Conservation (phyloP, 306 rosid genomes). For the Echinosophora koreensis region DNA sequence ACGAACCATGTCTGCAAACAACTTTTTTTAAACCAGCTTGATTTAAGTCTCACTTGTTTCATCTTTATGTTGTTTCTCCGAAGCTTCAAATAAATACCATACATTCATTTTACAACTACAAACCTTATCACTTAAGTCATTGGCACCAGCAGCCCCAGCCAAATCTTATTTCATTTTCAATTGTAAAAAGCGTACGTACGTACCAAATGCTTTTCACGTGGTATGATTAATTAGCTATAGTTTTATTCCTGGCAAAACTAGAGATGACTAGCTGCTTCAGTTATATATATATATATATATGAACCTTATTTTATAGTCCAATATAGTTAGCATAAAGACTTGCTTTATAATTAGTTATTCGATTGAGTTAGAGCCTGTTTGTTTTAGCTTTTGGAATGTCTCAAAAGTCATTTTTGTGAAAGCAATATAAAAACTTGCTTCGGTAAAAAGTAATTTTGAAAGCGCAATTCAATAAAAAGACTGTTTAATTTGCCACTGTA, state of each 20-base stretch:
- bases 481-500: no score
- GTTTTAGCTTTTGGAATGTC: no score
- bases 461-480: no score
- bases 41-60: conserved; percentile 19
- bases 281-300: no score
- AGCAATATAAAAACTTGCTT: no score
- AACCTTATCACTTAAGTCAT: conserved; percentile 46
- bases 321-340: conserved; percentile 1
- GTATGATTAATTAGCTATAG: neutral
- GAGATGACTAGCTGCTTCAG: conserved; percentile 36
- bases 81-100: conserved; percentile 37
- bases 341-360: no score
- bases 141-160: conserved; percentile 34
- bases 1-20: conserved; percentile 2
- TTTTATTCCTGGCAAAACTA: neutral
- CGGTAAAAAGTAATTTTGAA: no score
- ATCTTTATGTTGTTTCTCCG: conserved; percentile 38
- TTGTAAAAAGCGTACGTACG: neutral
- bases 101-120: conserved; percentile 28
- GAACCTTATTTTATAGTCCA: neutral
- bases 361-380: no score
- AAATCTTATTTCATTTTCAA: conserved; percentile 18
- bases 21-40: conserved; percentile 35
- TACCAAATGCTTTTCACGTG: conserved; percentile 44
- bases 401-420: no score